Evolutionary conservation across 306 rosid species (phyloP).

Genomic region (Sophora flavescens): DNA sequence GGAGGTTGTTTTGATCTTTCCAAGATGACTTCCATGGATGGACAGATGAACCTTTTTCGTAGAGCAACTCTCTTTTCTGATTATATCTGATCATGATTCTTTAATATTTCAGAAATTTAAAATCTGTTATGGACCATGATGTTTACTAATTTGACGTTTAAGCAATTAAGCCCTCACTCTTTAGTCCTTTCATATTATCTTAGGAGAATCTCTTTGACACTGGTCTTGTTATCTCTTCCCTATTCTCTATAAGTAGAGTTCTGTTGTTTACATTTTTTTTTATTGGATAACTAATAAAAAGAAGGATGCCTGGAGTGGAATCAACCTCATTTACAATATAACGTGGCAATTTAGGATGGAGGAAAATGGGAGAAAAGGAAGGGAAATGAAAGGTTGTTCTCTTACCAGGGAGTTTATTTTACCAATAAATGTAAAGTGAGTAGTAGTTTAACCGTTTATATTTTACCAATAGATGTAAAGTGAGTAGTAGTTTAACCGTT

Average conservation of each 20-base stretch:
- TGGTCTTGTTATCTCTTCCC: constrained; percentile 4
- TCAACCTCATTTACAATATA: constrained; percentile 20
- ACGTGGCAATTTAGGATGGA: not conserved
- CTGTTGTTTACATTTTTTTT: not conserved
- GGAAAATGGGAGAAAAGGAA: too few species aligned
- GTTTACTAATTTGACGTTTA: constrained; percentile 18
- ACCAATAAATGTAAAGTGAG: too few species aligned
- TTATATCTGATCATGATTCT: constrained; percentile 3
- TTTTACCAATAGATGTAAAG: too few species aligned
- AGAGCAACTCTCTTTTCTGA: constrained; percentile 1
- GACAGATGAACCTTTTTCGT: constrained; percentile 38
- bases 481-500: too few species aligned
- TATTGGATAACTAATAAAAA: not conserved
- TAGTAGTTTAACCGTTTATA: too few species aligned
- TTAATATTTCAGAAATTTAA: constrained; percentile 7
- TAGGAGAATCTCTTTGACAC: constrained; percentile 28
- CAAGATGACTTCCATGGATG: constrained; percentile 9
- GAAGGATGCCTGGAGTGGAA: not conserved
- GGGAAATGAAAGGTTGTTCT: too few species aligned
- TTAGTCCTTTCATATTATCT: constrained; percentile 17
- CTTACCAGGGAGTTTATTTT: too few species aligned
- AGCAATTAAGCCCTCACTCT: not conserved
- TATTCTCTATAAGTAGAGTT: not conserved
- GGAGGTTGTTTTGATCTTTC: constrained; percentile 34
- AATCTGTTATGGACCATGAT: not conserved